These are phyloP conservation scores for Lepidium aucheri DNA, from an alignment of 345 rosid species.

Conservation along the genomic window DNA sequence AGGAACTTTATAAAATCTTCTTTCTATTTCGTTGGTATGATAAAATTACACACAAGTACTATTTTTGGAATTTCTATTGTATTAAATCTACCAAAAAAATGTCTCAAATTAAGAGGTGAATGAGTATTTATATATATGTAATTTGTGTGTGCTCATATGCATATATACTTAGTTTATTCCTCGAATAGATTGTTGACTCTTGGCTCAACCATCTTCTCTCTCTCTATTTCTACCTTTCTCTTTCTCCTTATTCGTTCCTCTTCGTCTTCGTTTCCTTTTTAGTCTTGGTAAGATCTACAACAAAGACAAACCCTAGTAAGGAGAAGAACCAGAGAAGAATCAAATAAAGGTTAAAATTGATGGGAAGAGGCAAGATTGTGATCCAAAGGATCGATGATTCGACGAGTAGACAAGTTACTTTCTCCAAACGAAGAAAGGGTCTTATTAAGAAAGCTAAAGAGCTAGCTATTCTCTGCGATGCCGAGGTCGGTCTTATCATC, in stretches of 20 bases:
- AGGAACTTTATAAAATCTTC: constrained; percentile 19
- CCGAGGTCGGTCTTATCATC: constrained; percentile 34
- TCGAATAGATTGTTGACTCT: constrained; percentile 37
- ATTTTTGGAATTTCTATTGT: constrained; percentile 7
- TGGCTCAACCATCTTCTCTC: constrained; percentile 23
- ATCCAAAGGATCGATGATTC: constrained; percentile 39
- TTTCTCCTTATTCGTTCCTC: constrained; percentile 24
- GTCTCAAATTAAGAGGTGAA: constrained; percentile 26
- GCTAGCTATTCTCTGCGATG: constrained; percentile 34
- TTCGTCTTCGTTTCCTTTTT: constrained; percentile 23
- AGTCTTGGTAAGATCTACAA: constrained; percentile 19
- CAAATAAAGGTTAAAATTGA: constrained; percentile 12
- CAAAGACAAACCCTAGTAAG: constrained; percentile 27
- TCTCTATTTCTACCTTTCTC: constrained; percentile 16
- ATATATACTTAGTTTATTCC: constrained; percentile 27
- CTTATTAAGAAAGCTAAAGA: constrained; percentile 36
- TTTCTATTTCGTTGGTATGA: constrained; percentile 15
- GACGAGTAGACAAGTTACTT: constrained; percentile 37
- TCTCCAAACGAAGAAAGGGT: constrained; percentile 39
- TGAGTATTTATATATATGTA: background rate
- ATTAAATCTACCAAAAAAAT: constrained; percentile 13
- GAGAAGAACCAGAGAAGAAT: constrained; percentile 12
- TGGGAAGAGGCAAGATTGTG: constrained; percentile 40
- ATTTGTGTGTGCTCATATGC: background rate
- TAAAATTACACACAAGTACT: background rate